A percentile compares a stretch with the other conserved stretches of the same genome.
These are phyloP conservation scores for Daldinia caldariorum DNA, from an alignment of 495 filamentous ascomycete genomes.

Conservation along the genomic window DNA sequence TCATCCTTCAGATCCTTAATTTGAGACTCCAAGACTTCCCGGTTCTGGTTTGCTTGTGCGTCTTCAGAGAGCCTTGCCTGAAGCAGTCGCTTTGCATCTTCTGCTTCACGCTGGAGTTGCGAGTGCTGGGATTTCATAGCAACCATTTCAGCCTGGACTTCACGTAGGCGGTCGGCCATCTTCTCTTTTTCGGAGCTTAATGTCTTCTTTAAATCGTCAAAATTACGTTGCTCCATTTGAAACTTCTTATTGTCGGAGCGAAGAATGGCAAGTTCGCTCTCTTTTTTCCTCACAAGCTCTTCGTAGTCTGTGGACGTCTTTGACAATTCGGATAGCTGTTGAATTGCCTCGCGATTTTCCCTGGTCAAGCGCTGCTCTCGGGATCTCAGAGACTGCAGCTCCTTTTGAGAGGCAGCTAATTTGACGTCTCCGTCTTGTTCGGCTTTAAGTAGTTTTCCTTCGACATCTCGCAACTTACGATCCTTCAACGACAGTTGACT, in stretches of 20 bases:
- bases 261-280: slow-evolving; percentile 88
- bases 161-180: slow-evolving; percentile 77
- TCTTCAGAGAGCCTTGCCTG: slow-evolving; percentile 91
- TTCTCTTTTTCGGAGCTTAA: slow-evolving; percentile 81
- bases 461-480: slow-evolving; percentile 87
- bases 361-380: slow-evolving; percentile 78
- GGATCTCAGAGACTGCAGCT: slow-evolving; percentile 73
- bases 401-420: slow-evolving; percentile 80
- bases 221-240: slow-evolving; percentile 76
- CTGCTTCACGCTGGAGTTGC: slow-evolving; percentile 86
- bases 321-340: slow-evolving; percentile 87
- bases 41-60: slow-evolving; percentile 82
- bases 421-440: slow-evolving; percentile 94
- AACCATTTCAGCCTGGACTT: slow-evolving; percentile 87
- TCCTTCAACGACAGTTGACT: slow-evolving; percentile 92
- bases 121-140: slow-evolving; percentile 83
- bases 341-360: slow-evolving; percentile 85
- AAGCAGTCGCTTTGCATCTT: slow-evolving; percentile 85
- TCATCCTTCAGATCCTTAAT: slow-evolving; percentile 86
- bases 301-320: slow-evolving; percentile 94
- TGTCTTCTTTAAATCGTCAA: slow-evolving; percentile 77
- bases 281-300: slow-evolving; percentile 89
- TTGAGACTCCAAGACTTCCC: slow-evolving; percentile 87
- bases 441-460: slow-evolving; percentile 80
- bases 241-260: slow-evolving; percentile 82